phyloP scores from a whole-genome alignment of 1,139 yeast genomes.

The Torulaspora pretoriensis region DNA sequence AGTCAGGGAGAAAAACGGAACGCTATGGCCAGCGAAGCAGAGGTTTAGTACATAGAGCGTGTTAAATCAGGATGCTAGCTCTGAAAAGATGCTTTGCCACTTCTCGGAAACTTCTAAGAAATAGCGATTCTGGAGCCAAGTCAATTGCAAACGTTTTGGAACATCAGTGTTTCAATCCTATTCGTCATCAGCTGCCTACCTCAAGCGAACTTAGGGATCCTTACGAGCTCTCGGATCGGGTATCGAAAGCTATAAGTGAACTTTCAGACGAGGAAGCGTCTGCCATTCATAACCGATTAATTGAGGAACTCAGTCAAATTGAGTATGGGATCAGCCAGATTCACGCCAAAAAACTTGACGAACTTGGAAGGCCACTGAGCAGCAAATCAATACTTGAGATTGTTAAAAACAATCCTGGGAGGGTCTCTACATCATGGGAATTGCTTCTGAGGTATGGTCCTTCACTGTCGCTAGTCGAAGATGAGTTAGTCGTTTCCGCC shows the following conservation, averaged over 20 bases:
- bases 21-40: not conserved
- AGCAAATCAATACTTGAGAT: constrained; percentile 23
- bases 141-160: constrained; percentile 14
- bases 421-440: constrained; percentile 34
- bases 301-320: constrained; percentile 26
- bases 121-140: constrained; percentile 3
- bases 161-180: constrained; percentile 20
- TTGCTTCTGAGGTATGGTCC: constrained; percentile 18
- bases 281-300: constrained; percentile 27
- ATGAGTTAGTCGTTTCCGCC: constrained; percentile 19
- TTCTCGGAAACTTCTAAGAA: constrained; percentile 3
- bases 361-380: constrained; percentile 18
- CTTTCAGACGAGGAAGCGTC: constrained; percentile 16
- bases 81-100: constrained; percentile 2
- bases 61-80: constrained; percentile 3
- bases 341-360: constrained; percentile 22
- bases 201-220: constrained; percentile 16
- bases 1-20: not conserved
- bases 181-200: constrained; percentile 15
- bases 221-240: constrained; percentile 21
- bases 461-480: constrained; percentile 14
- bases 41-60: not conserved
- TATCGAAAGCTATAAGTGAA: constrained; percentile 15
- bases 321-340: constrained; percentile 33
- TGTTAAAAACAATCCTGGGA: constrained; percentile 32